Evolutionary conservation across 179 eudicot species (phyloP).

Genomic region (Beta macrorhiza): DNA sequence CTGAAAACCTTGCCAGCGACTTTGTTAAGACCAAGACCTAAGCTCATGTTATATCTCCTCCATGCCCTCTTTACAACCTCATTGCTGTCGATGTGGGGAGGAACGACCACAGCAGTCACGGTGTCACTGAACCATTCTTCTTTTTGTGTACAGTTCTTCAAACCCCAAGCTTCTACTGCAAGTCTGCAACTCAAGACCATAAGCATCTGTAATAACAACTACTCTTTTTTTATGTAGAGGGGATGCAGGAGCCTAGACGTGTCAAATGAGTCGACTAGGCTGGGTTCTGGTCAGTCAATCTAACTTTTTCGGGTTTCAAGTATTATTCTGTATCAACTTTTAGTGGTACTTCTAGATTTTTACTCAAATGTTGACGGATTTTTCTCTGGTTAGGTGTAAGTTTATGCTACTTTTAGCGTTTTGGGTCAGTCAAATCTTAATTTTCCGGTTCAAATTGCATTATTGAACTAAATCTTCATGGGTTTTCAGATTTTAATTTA

Average conservation of each 20-base stretch:
- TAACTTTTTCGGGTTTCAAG: too few species aligned
- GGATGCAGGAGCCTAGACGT: neutral
- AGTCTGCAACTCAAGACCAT: constrained; percentile 55
- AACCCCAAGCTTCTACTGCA: constrained; percentile 99
- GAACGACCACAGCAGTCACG: constrained; percentile 88
- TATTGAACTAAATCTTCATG: too few species aligned
- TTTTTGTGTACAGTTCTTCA: constrained; percentile 94
- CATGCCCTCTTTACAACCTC: constrained; percentile 82
- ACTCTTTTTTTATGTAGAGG: neutral
- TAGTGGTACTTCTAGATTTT: too few species aligned
- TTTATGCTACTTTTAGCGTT: too few species aligned
- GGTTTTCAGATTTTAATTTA: too few species aligned
- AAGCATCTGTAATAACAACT: neutral
- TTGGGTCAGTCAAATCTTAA: too few species aligned
- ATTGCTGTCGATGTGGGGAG: constrained; percentile 76
- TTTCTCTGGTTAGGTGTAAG: too few species aligned
- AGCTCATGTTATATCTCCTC: constrained; percentile 91
- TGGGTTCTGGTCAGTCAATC: too few species aligned
- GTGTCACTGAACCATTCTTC: constrained; percentile 99
- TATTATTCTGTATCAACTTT: too few species aligned
- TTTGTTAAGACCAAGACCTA: constrained; percentile 97
- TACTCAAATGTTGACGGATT: too few species aligned
- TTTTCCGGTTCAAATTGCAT: too few species aligned
- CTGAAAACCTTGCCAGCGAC: constrained; percentile 99
- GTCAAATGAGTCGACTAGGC: too few species aligned